phyloP scores from a whole-genome alignment of 176 grass and related monocot species.

The Oryza meridionalis region DNA sequence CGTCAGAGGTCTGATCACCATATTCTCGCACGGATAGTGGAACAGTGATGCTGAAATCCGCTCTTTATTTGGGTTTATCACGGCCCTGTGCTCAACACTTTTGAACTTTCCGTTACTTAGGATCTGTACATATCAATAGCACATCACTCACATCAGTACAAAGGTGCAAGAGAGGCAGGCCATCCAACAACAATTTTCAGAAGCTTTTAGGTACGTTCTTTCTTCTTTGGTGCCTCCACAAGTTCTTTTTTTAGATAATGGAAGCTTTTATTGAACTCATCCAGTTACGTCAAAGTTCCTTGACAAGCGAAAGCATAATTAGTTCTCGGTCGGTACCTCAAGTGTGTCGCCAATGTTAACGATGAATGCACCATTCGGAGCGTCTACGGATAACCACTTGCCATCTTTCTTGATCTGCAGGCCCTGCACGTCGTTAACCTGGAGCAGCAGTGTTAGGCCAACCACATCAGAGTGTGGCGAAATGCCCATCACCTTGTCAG shows the following conservation, averaged over 20 bases:
- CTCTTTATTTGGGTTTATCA: slow-evolving; percentile 39
- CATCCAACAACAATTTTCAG: background rate
- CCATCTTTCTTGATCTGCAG: slow-evolving; percentile 64
- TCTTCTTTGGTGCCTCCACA: too few relatives aligned
- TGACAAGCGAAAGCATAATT: background rate
- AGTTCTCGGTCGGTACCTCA: slow-evolving; percentile 29
- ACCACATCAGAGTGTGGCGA: slow-evolving; percentile 61
- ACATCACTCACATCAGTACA: background rate
- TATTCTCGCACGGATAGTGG: slow-evolving; percentile 28
- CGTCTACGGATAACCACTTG: slow-evolving; percentile 49
- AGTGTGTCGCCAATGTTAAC: slow-evolving; percentile 62
- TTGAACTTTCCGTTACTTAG: slow-evolving; percentile 48
- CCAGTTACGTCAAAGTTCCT: background rate
- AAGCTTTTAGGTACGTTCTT: too few relatives aligned
- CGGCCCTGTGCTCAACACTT: slow-evolving; percentile 50
- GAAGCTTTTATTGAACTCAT: too few relatives aligned
- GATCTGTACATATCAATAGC: slow-evolving; percentile 26
- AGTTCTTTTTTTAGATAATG: too few relatives aligned
- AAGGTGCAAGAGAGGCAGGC: background rate
- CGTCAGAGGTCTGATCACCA: slow-evolving; percentile 25
- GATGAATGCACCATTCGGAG: slow-evolving; percentile 35
- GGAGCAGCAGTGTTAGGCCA: slow-evolving; percentile 58
- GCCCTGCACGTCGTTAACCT: slow-evolving; percentile 58
- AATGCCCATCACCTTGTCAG: slow-evolving; percentile 66
- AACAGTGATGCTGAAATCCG: slow-evolving; percentile 37